Evolutionary conservation across 164 flowering plant genomes (phyloP), one percentile per base, ranked within the genome.

Genomic region (Piper betle): DNA sequence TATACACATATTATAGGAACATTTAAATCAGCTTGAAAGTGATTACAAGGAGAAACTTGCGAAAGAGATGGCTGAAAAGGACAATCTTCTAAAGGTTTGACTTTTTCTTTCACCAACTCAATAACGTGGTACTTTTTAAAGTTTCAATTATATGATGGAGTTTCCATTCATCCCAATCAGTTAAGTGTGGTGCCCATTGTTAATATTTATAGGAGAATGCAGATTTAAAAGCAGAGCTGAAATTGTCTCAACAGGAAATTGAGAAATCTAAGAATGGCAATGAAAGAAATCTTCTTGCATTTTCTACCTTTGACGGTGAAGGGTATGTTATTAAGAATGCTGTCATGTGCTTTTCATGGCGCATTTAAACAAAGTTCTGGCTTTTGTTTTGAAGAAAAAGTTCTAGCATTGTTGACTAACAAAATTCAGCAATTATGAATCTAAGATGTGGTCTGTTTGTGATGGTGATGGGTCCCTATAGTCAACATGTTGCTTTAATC

Each of bases 21-120:
- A 83, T 66, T 70, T 79, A 61, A 73, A 68, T 70, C 96, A 88
- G 81, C 81, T 87, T 57, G 93, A 94, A 72, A 83, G 61, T 75
- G 86, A 79, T 62, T 77, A 79, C 62, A 86, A 81, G 72, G 87
- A 84, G 63, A 94, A 66, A 66, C 81, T 84, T 69, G 88, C 84
- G 53, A 81, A 76, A 63, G 96, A 93, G 82, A 73, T 59, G 38
- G 73, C 82, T 54, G 69, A 73, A 13, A 78, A 77, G 65, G 76
- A 73, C 39, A 84, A 80, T 57, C 25, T 76, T 37, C 86, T 89
- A 69, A 85, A 87, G 95, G 97, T 85, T 59, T 64, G 48, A 16
- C 41, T 33, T 0, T 60, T 57, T 20, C 56, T 53, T 69, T 62
- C 33, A 13, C 20, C 42, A 33, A 5, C 33, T 8, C 15, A 55